phyloP scores from a whole-genome alignment of 2,329 filamentous ascomycete genomes.

The Lojkania enalia region DNA sequence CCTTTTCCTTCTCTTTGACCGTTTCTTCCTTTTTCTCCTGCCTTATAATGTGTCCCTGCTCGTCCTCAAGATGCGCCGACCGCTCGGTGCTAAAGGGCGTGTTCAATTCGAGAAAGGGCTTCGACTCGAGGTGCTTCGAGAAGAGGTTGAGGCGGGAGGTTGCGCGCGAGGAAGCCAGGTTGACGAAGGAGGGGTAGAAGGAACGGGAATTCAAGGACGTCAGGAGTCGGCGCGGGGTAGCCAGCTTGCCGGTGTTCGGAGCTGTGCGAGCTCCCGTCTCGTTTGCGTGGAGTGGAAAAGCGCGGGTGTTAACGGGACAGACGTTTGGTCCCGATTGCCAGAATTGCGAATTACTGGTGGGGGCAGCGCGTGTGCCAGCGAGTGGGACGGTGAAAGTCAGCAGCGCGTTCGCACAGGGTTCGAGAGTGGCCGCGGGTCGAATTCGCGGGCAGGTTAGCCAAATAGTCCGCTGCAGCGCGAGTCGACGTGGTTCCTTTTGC shows the following conservation, averaged over 20 bases:
- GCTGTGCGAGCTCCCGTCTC: slow-evolving; percentile 10
- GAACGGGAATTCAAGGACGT: slow-evolving; percentile 30
- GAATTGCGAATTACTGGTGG: not conserved
- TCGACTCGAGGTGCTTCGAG: slow-evolving; percentile 61
- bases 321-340: not conserved
- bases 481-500: too few species aligned
- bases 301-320: slow-evolving; percentile 10
- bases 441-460: too few species aligned
- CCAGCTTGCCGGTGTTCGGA: slow-evolving; percentile 42
- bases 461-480: too few species aligned
- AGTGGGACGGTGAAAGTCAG: too few species aligned
- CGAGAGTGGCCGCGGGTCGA: too few species aligned
- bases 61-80: slow-evolving; percentile 55
- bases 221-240: slow-evolving; percentile 33
- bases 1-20: slow-evolving; percentile 16
- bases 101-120: slow-evolving; percentile 61
- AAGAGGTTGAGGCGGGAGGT: slow-evolving; percentile 61
- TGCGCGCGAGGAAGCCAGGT: slow-evolving; percentile 40
- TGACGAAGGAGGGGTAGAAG: slow-evolving; percentile 34
- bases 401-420: too few species aligned
- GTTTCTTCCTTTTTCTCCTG: slow-evolving; percentile 14
- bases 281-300: slow-evolving; percentile 6
- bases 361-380: too few species aligned
- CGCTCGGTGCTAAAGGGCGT: slow-evolving; percentile 66
- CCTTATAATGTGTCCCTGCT: slow-evolving; percentile 48